Conservation (phyloP, 1,284 basidiomycete species). For the Sporisorium exsertum region DNA sequence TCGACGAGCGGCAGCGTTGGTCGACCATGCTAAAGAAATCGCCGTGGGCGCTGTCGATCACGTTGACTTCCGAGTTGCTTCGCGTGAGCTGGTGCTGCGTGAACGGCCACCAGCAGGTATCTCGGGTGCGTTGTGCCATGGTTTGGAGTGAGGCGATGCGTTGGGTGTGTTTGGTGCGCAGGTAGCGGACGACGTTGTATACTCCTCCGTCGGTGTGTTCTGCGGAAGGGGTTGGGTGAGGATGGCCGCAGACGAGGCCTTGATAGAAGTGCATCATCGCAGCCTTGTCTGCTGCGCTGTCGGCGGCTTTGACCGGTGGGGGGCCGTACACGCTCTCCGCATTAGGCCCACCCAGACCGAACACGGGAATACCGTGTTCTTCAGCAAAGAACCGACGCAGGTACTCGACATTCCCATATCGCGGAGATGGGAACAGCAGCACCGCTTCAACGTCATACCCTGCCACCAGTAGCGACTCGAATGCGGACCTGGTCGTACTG, state of each 20-base stretch:
- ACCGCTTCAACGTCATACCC: conserved; percentile 90
- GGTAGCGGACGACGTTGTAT: conserved; percentile 74
- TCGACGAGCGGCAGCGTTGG: conserved; percentile 12
- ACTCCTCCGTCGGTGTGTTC: conserved; percentile 69
- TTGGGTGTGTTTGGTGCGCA: conserved; percentile 77
- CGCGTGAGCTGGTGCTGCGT: conserved; percentile 79
- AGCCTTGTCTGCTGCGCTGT: conserved; percentile 73
- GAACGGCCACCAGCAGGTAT: conserved; percentile 96
- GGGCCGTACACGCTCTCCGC: conserved; percentile 37
- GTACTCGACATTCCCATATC: conserved; percentile 80
- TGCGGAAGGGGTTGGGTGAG: not conserved
- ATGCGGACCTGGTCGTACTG: conserved; percentile 91
- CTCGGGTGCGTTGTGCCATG: conserved; percentile 82
- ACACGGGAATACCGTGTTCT: conserved; percentile 74
- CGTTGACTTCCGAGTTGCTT: conserved; percentile 55
- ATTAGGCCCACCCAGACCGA: conserved; percentile 55
- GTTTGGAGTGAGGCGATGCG: conserved; percentile 79
- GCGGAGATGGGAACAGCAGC: conserved; percentile 81
- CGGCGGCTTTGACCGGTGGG: conserved; percentile 70
- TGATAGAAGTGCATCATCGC: conserved; percentile 80
- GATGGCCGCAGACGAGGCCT: conserved; percentile 63
- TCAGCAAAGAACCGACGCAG: conserved; percentile 80
- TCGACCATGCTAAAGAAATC: conserved; percentile 78
- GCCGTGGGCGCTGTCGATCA: conserved; percentile 89
- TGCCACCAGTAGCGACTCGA: conserved; percentile 88